Conservation (phyloP, 345 rosid species). For the Kandelia obovata region DNA sequence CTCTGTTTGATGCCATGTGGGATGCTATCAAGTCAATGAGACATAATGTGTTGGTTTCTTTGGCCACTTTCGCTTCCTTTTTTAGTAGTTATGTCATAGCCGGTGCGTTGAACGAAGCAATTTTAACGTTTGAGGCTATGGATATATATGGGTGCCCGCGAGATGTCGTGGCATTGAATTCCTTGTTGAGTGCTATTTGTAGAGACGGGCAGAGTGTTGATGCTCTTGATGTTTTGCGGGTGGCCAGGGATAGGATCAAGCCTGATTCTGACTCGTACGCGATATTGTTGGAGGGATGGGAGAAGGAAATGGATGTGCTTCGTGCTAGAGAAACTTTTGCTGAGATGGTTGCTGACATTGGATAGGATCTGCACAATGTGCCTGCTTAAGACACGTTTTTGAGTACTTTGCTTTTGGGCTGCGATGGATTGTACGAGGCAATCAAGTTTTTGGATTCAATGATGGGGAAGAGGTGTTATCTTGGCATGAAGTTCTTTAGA, state of each 20-base stretch:
- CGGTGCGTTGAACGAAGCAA: constrained; percentile 41
- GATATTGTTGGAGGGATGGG: constrained; percentile 61
- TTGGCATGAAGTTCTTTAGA: constrained; percentile 42
- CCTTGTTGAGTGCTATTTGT: constrained; percentile 62
- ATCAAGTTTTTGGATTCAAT: constrained; percentile 30
- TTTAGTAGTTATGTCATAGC: constrained; percentile 52
- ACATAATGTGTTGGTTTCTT: constrained; percentile 38
- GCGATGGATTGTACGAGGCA: constrained; percentile 39
- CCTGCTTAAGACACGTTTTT: constrained; percentile 53
- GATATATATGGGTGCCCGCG: constrained; percentile 41
- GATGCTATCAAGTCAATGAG: constrained; percentile 59
- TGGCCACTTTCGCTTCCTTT: constrained; percentile 61
- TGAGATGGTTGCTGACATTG: constrained; percentile 47
- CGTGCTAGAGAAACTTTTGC: constrained; percentile 32
- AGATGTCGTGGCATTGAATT: constrained; percentile 49
- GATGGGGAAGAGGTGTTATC: constrained; percentile 38
- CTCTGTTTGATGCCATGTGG: constrained; percentile 65
- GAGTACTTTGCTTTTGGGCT: constrained; percentile 42
- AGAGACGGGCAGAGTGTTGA: constrained; percentile 42
- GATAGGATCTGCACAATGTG: constrained; percentile 52
- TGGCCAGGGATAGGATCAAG: constrained; percentile 33
- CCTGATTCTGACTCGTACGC: constrained; percentile 54
- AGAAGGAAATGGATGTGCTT: constrained; percentile 42
- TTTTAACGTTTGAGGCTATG: constrained; percentile 52
- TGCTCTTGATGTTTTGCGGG: constrained; percentile 38